A percentile compares a stretch with the other conserved stretches of the same genome.
Conservation (phyloP, 495 filamentous ascomycete genomes). For the Podospora pseudocomata region DNA sequence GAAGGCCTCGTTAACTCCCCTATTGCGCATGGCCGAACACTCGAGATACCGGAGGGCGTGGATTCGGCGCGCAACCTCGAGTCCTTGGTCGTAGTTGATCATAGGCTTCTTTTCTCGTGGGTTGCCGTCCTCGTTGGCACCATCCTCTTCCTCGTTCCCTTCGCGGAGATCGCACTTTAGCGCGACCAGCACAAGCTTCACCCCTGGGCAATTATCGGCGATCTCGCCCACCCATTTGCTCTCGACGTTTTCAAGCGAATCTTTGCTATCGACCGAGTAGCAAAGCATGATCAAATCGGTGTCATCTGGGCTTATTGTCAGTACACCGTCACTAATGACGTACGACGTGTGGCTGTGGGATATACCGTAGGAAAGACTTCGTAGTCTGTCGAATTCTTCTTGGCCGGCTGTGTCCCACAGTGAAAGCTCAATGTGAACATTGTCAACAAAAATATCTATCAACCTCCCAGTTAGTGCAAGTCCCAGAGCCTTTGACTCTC, state of each 20-base stretch:
- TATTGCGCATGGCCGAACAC: constrained; percentile 96
- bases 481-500: not conserved
- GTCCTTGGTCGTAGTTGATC: constrained; percentile 88
- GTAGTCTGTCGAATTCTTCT: constrained; percentile 97
- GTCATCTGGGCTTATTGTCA: constrained; percentile 51
- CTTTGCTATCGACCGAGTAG: constrained; percentile 92
- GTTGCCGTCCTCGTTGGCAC: constrained; percentile 38
- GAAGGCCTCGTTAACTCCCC: constrained; percentile 96
- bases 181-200: constrained; percentile 92
- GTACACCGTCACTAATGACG: not conserved
- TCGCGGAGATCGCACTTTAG: constrained; percentile 95
- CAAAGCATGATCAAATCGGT: constrained; percentile 98
- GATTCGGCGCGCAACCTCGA: constrained; percentile 90
- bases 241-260: constrained; percentile 96
- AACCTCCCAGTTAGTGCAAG: constrained; percentile 12
- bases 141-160: constrained; percentile 53
- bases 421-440: constrained; percentile 91
- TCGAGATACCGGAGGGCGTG: constrained; percentile 90
- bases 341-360: not conserved
- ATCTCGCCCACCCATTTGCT: constrained; percentile 98
- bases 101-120: constrained; percentile 62
- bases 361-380: constrained; percentile 82
- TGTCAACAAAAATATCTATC: constrained; percentile 94
- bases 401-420: constrained; percentile 98
- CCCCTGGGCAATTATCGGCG: constrained; percentile 91